Base-by-base conservation (phyloP, 371 early-diverging fungal species). In the Nematocida major region DNA sequence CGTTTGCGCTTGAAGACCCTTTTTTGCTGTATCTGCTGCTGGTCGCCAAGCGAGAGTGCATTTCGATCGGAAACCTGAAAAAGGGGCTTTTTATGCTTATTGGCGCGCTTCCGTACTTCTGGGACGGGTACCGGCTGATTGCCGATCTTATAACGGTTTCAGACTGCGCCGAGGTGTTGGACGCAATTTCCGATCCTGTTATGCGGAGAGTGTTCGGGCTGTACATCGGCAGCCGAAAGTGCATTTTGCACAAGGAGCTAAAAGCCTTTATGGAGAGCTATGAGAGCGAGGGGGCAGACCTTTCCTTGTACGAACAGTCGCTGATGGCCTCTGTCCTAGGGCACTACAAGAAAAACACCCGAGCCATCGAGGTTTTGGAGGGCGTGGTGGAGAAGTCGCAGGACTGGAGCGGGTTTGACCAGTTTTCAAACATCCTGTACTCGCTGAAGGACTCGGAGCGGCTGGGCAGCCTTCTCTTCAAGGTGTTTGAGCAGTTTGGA, bases 401-500 rank as follows among this genome's bases (percentile, higher is more conserved):
- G 92, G 1, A 87, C 86, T 82, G 85, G 88, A 94, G 94, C 66
- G 85, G 88, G 49, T 86, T 90, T 84, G 95, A 94, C 80, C 83
- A 89, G 0, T 92, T 88, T 81, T 92, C 95, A 3, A 91, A 95
- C 81, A 85, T 92, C 18, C 86, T 96, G 20, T 95, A 88, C 83
- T 87, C 92, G 2, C 86, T 88, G 79, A 87, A 90, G 39, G 85
- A 83, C 1, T 86, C 87, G 45, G 66, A 73, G 11, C 87, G 88
- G 79, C 85, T 96, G 24, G 87, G 89, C 67, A 81, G 85, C 45
- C 83, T 96, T n/a, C 92, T 95, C 0, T 88, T 90, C 50, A 85
- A 88, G 22, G 88, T 90, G 70, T 86, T 86, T 18, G 82, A 81
- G 32, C 85, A 91, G 1, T 92, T 95, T 73, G 87, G 87, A 76